Conservation (phyloP, 2,329 filamentous ascomycete species). For the Phyllosticta paracitricarpa region DNA sequence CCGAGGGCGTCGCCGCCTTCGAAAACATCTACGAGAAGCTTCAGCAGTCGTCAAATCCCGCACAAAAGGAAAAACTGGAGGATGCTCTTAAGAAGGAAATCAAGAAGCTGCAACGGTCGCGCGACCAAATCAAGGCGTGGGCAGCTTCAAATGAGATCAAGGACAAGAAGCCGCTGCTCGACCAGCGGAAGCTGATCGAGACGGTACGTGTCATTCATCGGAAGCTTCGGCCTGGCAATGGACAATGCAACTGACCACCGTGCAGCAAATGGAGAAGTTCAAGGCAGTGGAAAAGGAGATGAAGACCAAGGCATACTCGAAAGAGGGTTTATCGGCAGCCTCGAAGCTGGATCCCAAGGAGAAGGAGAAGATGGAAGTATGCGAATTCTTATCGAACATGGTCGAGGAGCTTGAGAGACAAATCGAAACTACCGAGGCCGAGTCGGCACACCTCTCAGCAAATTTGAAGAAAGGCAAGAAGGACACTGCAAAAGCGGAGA, state of each 20-base stretch:
- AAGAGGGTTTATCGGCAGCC: slow-evolving; percentile 87
- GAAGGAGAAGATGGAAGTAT: slow-evolving; percentile 80
- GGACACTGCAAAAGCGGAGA: slow-evolving; percentile 71
- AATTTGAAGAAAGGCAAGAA: slow-evolving; percentile 94
- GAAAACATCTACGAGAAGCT: slow-evolving; percentile 98
- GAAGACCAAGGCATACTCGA: slow-evolving; percentile 99
- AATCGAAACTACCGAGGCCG: slow-evolving; percentile 85
- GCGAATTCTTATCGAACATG: slow-evolving; percentile 76
- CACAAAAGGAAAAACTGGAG: slow-evolving; percentile 96
- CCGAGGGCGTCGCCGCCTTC: slow-evolving; percentile 84
- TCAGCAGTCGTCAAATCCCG: slow-evolving; percentile 78
- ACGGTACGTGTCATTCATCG: slow-evolving; percentile 53
- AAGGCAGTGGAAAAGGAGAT: slow-evolving; percentile 99
- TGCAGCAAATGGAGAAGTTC: slow-evolving; percentile 97
- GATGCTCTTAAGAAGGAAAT: slow-evolving; percentile 98
- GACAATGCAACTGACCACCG: slow-evolving; percentile 20
- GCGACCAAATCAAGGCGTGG: slow-evolving; percentile 99
- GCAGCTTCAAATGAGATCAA: slow-evolving; percentile 98
- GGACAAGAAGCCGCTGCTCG: slow-evolving; percentile 90
- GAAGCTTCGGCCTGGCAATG: background rate
- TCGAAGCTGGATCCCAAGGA: slow-evolving; percentile 96
- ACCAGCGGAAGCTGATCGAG: slow-evolving; percentile 93
- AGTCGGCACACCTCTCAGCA: slow-evolving; percentile 75
- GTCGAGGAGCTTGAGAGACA: slow-evolving; percentile 90
- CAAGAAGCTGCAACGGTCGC: slow-evolving; percentile 95